These are phyloP conservation scores for Paraphoma chrysanthemicola DNA, from an alignment of 2,329 filamentous ascomycete genomes.

Conservation along the genomic window DNA sequence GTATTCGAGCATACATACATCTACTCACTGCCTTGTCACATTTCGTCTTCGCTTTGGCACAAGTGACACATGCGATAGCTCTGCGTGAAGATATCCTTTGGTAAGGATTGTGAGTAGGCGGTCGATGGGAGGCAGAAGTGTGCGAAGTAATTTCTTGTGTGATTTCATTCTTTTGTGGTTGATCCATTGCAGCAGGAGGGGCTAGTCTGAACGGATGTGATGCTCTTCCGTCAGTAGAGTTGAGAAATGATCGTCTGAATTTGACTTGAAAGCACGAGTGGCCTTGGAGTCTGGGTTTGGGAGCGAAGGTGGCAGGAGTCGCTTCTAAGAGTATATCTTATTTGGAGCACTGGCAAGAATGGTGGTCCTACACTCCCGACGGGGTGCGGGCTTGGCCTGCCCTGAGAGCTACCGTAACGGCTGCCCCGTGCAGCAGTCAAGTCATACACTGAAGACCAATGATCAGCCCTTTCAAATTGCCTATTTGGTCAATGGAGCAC, in stretches of 20 bases:
- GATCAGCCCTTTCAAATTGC: slow-evolving; percentile 21
- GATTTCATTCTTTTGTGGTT: slow-evolving; percentile 15
- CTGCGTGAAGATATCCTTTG: slow-evolving; percentile 40
- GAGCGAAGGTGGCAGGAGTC: neutral
- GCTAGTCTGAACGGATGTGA: neutral
- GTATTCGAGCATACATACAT: neutral
- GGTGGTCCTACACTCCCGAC: slow-evolving; percentile 27
- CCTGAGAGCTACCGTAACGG: slow-evolving; percentile 23
- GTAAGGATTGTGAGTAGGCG: slow-evolving; percentile 33
- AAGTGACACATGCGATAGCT: slow-evolving; percentile 49
- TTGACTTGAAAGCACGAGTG: no score
- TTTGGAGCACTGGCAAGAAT: slow-evolving; percentile 27
- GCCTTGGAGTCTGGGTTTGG: no score
- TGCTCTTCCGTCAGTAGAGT: neutral
- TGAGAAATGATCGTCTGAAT: no score
- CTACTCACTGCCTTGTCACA: slow-evolving; percentile 45
- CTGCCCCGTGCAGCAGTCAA: slow-evolving; percentile 35
- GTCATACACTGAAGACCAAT: slow-evolving; percentile 22
- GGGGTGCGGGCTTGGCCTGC: slow-evolving; percentile 26
- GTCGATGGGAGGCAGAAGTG: slow-evolving; percentile 14
- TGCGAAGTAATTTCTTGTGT: slow-evolving; percentile 17
- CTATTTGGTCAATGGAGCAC: slow-evolving; percentile 21
- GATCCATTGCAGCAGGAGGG: slow-evolving; percentile 21
- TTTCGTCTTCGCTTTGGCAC: slow-evolving; percentile 49
- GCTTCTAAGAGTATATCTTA: slow-evolving; percentile 16